Evolutionary conservation across 139 green algal species (phyloP), one percentile per base, ranked within the genome.

Genomic region (Limnomonas spitsbergensis): DNA sequence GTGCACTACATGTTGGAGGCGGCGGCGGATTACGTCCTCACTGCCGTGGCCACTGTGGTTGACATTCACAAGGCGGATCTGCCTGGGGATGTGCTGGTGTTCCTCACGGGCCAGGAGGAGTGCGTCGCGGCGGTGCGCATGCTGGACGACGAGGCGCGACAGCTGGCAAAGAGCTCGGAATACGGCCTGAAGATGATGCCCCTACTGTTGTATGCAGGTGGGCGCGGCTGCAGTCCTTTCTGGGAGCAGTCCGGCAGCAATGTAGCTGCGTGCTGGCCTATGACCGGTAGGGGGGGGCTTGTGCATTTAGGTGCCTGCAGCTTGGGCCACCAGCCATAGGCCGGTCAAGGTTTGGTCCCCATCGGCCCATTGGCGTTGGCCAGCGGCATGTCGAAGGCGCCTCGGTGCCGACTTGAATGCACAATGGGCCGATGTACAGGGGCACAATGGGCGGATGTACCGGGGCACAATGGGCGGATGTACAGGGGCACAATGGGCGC

Each of bases 31-130:
- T 97, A 97, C 77, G 79, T 98, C 20, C 53, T 73, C 24, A 68
- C 81, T 27, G 91, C 93, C 1, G 91, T 98, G 14, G 73, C 90
- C 34, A 82, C 94, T 26, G 90, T 85, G 3, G 69, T 96, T 1
- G 77, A 85, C 2, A 89, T 98, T 1, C 92, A 97, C 86, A 82
- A 77, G 37, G 82, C 87, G 40, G 90, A 92, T 52, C 38, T 90
- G 35, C 94, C 94, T 0, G 94, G 94, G 0, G 94, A 98, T 80
- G 83, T 98, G 67, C 87, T 98, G n/a, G 87, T 98, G 31, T 98
- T 98, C 72, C 82, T 98, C 0, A 96, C 94, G 26, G 88, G 87
- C 4, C 54, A 88, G 82, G 83, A 96, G 37, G 93, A 96, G 82
- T 91, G 90, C 54, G 84, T 92, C 39, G 47, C 68, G 24, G 90